Evolutionary conservation across 2,329 filamentous ascomycete species (phyloP), one percentile per base, ranked within the genome.

Genomic region (Beauveria australis): DNA sequence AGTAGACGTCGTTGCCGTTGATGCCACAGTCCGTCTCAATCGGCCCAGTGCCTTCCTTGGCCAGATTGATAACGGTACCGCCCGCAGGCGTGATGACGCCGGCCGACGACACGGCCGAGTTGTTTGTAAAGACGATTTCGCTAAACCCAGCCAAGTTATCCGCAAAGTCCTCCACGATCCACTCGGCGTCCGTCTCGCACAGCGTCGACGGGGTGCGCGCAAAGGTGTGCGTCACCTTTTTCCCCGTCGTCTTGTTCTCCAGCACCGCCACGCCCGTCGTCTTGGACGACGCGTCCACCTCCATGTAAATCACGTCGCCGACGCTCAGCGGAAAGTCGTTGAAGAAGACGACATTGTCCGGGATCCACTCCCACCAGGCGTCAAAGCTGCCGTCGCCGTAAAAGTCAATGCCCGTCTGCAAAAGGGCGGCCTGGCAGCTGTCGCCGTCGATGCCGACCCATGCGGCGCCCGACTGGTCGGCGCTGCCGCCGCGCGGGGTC

Each of bases 161-260:
- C 16, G 48, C 44, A 24, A 41, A 59, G 8, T 59, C 26, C 70
- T 84, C 81, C 37, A 84, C 79, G 65, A 85, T 84, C 81, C 81
- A 85, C 67, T 84, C 81, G 14, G 80, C 82, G 63, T 83, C 83
- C 65, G 78, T 76, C 64, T 81, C 74, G 66, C 76, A 79, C 33
- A 83, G 74, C 33, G 67, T 43, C 16, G 53, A 46, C 24, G 43
- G 41, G n/a, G 53, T 47, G 9, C 14, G 19, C 8, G 65, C 71
- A 68, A 85, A 77, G 4, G 73, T 75, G 72, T 84, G 77, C 19
- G 74, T 75, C 44, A 79, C 80, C 2, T 65, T 75, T 67, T 80
- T 67, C 37, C 81, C 81, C 4, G 75, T 82, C 9, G 74, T 75
- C 60, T 74, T 66, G 67, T 84, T 84, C 62, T 79, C 62, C 22